Base-by-base conservation (phyloP, 2,329 filamentous ascomycete species). In the Colletotrichum godetiae region DNA sequence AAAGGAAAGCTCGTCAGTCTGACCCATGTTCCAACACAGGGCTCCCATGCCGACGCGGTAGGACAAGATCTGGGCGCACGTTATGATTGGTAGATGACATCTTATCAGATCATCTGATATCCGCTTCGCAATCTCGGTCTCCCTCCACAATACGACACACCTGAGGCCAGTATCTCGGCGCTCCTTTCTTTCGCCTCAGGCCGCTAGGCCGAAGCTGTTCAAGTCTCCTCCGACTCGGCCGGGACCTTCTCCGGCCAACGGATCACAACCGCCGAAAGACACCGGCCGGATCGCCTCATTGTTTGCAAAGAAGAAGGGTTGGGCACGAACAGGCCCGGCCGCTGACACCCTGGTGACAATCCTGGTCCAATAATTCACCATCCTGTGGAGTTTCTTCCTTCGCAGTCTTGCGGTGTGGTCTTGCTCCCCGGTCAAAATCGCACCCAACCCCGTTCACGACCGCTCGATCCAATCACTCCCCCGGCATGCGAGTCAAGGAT, bases 351-450 rank as follows among this genome's bases (percentile, higher is more conserved):
- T 37, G 46, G 65, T 33, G 66, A 27, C 5, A 42, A 68, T 24
- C 69, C 67, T 62, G 24, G 59, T 56, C 7, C 55, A 52, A n/a
- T 59, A 55, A 29, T 27, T 53, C 70, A 49, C 46, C 55, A 13
- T 15, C 12, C 11, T 4, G 70, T 73, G 70, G 70, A 55, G 69
- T 55, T 24, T 37, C 49, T 24, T 62, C 35, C n/a, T 58, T 68
- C 19, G 8, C 66, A 42, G 29, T 73, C 66, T 73, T 73, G 70
- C 70, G 70, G 70, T 73, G 70, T 69, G 66, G 53, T 53, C 31
- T 22, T 46, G 8, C 4, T 31, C 8, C 70, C 67, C 22, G 61
- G 71, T 61, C 61, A 19, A 6, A 57, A 37, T n/a, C 35, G 10
- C 22, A 5, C 60, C 67, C 67, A 56, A 52, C 67, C 58, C 52